Evolutionary conservation across 179 eudicot genomes (phyloP).

Genomic region (Drosera spatulata): DNA sequence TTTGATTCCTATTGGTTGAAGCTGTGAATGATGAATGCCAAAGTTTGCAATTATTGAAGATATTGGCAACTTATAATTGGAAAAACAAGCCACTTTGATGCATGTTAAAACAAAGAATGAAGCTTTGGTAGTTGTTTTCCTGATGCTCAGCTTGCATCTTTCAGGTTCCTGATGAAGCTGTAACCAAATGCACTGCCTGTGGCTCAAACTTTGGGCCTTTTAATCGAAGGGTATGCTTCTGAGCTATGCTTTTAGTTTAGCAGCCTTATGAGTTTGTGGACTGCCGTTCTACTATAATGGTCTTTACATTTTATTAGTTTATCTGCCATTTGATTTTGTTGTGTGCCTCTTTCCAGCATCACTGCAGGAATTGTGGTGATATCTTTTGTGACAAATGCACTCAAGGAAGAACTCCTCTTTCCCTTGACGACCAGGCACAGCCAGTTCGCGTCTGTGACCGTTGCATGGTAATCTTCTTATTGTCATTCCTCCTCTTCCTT

Average conservation of each 20-base stretch:
- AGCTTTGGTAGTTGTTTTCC: too few species aligned
- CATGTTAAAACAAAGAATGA: too few species aligned
- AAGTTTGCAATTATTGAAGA: too few species aligned
- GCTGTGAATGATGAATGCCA: too few species aligned
- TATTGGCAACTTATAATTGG: too few species aligned
- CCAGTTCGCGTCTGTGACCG: conserved; percentile 93
- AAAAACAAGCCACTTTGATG: too few species aligned
- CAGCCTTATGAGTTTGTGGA: not conserved
- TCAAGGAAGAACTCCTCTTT: conserved; percentile 53
- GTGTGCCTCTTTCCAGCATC: conserved; percentile 51
- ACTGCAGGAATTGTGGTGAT: conserved; percentile 97
- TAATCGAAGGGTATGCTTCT: conserved; percentile 48
- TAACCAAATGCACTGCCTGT: conserved; percentile 65
- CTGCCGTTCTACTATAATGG: not conserved
- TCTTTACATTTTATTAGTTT: conserved; percentile 4
- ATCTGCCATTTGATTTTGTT: not conserved
- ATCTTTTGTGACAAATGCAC: conserved; percentile 46
- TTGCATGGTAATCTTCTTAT: conserved; percentile 59
- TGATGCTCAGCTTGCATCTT: not conserved
- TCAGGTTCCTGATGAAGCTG: conserved; percentile 97
- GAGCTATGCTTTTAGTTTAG: not conserved
- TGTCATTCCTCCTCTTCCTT: not conserved
- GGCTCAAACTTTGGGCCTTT: conserved; percentile 71
- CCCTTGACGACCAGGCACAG: conserved; percentile 59
- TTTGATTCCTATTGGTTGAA: too few species aligned